Conservation (phyloP, 805 yeast genomes). For the Candida vartiovaarae region DNA sequence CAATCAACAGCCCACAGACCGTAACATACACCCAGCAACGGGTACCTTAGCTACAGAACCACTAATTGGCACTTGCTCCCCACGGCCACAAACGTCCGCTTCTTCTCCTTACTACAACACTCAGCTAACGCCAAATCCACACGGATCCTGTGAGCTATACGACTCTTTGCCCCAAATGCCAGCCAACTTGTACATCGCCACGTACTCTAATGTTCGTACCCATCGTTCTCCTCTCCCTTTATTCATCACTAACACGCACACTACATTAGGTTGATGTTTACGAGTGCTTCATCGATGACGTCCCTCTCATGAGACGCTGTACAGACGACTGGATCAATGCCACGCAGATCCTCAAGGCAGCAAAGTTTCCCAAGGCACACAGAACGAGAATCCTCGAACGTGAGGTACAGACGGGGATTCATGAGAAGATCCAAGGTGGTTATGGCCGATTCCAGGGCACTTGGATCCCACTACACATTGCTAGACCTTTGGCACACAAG, state of each 20-base stretch:
- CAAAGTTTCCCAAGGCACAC: conserved; percentile 71
- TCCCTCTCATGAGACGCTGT: conserved; percentile 69
- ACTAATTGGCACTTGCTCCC: neutral
- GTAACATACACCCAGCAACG: too few relatives aligned
- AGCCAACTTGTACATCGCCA: conserved; percentile 17
- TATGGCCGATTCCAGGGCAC: conserved; percentile 83
- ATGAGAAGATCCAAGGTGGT: conserved; percentile 81
- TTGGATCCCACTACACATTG: conserved; percentile 71
- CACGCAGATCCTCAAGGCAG: conserved; percentile 73
- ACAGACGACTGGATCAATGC: conserved; percentile 92
- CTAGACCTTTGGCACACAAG: conserved; percentile 47
- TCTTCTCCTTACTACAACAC: too few relatives aligned
- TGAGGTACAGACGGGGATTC: conserved; percentile 61
- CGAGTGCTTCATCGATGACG: conserved; percentile 22
- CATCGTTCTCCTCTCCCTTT: neutral
- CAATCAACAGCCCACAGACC: too few relatives aligned
- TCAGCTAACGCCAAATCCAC: too few relatives aligned
- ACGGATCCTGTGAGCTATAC: neutral
- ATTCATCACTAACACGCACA: neutral
- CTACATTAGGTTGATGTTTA: conserved; percentile 21
- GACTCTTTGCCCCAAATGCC: neutral
- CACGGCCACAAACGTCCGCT: neutral
- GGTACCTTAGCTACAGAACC: too few relatives aligned
- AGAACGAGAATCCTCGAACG: conserved; percentile 70
- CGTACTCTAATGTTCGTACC: conserved; percentile 21